Conservation (phyloP, 371 early-diverging fungal genomes). For the Umbelopsis sp. region DNA sequence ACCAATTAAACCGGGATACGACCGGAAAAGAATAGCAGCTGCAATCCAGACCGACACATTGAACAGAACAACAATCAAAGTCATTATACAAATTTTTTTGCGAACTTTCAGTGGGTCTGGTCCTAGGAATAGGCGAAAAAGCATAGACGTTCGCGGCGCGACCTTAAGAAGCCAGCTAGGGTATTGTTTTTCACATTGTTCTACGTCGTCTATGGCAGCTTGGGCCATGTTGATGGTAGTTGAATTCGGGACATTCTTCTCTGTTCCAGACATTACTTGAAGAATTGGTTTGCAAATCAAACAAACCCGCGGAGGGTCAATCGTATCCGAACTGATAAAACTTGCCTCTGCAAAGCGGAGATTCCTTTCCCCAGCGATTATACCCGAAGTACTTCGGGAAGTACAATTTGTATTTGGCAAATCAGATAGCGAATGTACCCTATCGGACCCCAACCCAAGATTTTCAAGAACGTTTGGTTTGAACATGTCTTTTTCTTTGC, state of each 20-base stretch:
- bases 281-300: neutral
- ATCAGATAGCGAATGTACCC: no score
- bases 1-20: slow-evolving; percentile 51
- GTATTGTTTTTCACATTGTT: neutral
- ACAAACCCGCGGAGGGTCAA: no score
- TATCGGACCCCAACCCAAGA: no score
- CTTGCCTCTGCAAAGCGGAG: no score
- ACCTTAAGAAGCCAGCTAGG: slow-evolving; percentile 2
- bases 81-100: slow-evolving; percentile 32
- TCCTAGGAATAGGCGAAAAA: slow-evolving; percentile 41
- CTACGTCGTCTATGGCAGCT: no score
- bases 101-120: slow-evolving; percentile 42
- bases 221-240: neutral
- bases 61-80: slow-evolving; percentile 30
- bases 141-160: slow-evolving; percentile 32
- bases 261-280: slow-evolving; percentile 8
- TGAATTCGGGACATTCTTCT: neutral
- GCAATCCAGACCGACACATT: slow-evolving; percentile 54
- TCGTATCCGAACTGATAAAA: no score
- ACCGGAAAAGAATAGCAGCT: slow-evolving; percentile 35
- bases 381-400: no score
- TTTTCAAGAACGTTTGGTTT: no score
- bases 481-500: no score
- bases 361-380: no score
- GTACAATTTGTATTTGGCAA: no score